Evolutionary conservation across 164 flowering plant genomes (phyloP).

Genomic region (Echeveria elegans): DNA sequence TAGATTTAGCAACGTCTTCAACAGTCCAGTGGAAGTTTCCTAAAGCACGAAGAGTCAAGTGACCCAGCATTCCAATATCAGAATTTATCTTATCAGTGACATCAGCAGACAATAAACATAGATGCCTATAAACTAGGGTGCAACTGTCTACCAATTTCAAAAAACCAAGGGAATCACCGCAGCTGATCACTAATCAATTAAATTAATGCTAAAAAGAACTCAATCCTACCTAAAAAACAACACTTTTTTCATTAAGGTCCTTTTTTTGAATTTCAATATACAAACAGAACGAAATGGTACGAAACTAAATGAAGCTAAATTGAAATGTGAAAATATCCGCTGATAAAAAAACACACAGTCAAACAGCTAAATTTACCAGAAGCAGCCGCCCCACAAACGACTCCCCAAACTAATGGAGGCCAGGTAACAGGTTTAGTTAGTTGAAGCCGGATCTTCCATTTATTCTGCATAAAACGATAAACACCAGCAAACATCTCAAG

Average conservation of each 20-base stretch:
- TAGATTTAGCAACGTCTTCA: slow-evolving; percentile 87
- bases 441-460: slow-evolving; percentile 95
- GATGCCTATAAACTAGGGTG: no score
- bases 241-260: no score
- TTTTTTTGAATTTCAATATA: no score
- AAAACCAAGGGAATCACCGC: no score
- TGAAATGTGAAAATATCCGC: no score
- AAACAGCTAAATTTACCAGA: slow-evolving; percentile 45
- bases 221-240: no score
- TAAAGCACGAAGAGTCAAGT: slow-evolving; percentile 17
- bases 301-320: no score
- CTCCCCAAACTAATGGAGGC: slow-evolving; percentile 98
- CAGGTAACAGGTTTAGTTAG: slow-evolving; percentile 95
- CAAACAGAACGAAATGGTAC: no score
- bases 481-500: background rate
- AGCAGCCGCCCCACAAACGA: slow-evolving; percentile 98
- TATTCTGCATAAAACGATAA: slow-evolving; percentile 39
- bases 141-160: no score
- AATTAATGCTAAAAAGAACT: no score
- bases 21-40: slow-evolving; percentile 91
- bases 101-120: background rate
- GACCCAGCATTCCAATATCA: background rate
- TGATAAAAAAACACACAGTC: no score
- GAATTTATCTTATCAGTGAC: background rate
- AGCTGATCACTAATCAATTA: no score